Evolutionary conservation across 805 yeast genomes (phyloP).

Genomic region (Suhomyces sp.): DNA sequence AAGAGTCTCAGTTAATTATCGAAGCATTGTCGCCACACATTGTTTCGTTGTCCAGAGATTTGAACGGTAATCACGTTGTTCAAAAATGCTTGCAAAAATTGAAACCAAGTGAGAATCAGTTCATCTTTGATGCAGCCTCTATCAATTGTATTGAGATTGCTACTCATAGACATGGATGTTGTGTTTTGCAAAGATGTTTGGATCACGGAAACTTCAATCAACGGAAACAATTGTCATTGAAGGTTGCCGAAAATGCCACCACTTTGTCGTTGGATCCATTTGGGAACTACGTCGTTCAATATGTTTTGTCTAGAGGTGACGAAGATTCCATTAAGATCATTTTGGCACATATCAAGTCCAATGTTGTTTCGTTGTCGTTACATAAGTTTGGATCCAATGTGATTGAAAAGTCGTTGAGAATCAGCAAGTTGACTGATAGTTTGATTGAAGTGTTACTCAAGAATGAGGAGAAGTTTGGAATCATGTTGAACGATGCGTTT

Average conservation of each 20-base stretch:
- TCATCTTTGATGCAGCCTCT: slow-evolving; percentile 84
- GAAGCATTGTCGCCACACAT: slow-evolving; percentile 65
- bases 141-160: slow-evolving; percentile 76
- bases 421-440: slow-evolving; percentile 44
- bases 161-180: slow-evolving; percentile 79
- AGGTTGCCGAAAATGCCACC: slow-evolving; percentile 67
- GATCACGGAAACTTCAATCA: slow-evolving; percentile 81
- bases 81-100: slow-evolving; percentile 86
- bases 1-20: slow-evolving; percentile 68
- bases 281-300: slow-evolving; percentile 96
- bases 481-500: slow-evolving; percentile 54
- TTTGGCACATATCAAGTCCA: slow-evolving; percentile 34
- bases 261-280: slow-evolving; percentile 84
- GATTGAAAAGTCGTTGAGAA: slow-evolving; percentile 53
- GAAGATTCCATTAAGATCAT: slow-evolving; percentile 32
- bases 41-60: slow-evolving; percentile 77
- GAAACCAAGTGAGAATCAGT: slow-evolving; percentile 67
- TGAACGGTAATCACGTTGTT: slow-evolving; percentile 95
- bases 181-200: slow-evolving; percentile 74
- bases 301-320: slow-evolving; percentile 62
- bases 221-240: slow-evolving; percentile 61
- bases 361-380: slow-evolving; percentile 47
- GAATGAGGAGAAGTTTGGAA: slow-evolving; percentile 33
- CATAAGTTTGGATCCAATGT: slow-evolving; percentile 51
- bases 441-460: slow-evolving; percentile 45